Evolutionary conservation across 2,329 filamentous ascomycete genomes (phyloP).

Genomic region (Mycocentrospora acerina): DNA sequence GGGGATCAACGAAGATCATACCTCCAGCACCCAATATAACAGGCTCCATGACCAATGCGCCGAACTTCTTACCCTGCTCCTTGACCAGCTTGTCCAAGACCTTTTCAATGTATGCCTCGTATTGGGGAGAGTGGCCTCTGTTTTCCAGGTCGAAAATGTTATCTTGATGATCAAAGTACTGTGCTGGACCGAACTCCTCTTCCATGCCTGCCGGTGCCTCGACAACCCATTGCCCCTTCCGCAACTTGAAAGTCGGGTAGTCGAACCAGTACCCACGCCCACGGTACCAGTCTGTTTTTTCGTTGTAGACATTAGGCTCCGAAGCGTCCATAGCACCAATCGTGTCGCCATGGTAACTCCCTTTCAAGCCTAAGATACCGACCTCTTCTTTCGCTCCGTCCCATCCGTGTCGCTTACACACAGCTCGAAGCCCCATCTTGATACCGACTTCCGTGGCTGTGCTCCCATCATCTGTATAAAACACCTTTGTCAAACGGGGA

Average conservation of each 20-base stretch:
- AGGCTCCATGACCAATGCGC: conserved; percentile 78
- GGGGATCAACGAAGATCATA: conserved; percentile 80
- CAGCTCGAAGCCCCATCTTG: conserved; percentile 78
- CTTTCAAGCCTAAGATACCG: conserved; percentile 72
- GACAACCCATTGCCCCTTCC: conserved; percentile 66
- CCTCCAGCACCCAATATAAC: conserved; percentile 79
- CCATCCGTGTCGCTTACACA: conserved; percentile 68
- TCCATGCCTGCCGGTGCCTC: conserved; percentile 55
- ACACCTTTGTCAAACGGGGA: conserved; percentile 67
- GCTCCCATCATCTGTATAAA: conserved; percentile 83
- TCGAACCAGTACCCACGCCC: conserved; percentile 81
- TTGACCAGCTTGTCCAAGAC: conserved; percentile 57
- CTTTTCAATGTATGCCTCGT: conserved; percentile 60
- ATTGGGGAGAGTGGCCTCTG: conserved; percentile 49
- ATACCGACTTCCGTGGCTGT: conserved; percentile 81
- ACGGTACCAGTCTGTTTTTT: conserved; percentile 83
- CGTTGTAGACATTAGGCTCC: conserved; percentile 75
- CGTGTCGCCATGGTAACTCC: conserved; percentile 84
- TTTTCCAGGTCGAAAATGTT: conserved; percentile 40
- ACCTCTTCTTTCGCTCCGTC: conserved; percentile 58
- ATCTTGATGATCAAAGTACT: conserved; percentile 33
- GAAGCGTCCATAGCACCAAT: conserved; percentile 86
- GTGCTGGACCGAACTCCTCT: conserved; percentile 47
- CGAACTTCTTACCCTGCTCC: conserved; percentile 65
- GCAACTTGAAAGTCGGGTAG: conserved; percentile 70